Base-by-base conservation (phyloP, 2,329 filamentous ascomycete genomes). In the Talaromyces marneffei region DNA sequence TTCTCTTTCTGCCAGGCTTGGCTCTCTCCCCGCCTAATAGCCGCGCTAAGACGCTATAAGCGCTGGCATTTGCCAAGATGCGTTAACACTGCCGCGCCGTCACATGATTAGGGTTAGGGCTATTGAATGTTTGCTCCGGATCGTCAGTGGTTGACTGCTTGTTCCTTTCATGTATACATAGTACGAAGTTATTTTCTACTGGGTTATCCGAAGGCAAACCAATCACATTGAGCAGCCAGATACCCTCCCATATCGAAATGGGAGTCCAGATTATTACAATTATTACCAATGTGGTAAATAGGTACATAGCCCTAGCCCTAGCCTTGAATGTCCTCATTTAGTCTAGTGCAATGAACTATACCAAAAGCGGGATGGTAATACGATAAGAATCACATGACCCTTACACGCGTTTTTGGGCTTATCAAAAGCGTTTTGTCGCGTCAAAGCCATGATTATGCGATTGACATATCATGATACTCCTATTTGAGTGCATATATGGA, bases 21-120 rank as follows among this genome's bases (percentile, higher is more conserved):
- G 69, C 67, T 64, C 67, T 66, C 68, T 66, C 61, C 16, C 39
- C 39, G 39, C 35, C 29, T 52, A 14, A 33, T 48, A 58, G 39
- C 39, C 55, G 39, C 55, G 20, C 33, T 8, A 55, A 55, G 33
- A 55, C 52, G 35, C 54, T 3, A 9, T 48, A 58, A 50, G 55
- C 55, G 55, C 55, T 18, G n/a, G 5, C 9, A 5, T n/a, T n/a
- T 37, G 29, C 40, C 40, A 58, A 39, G 12, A 31, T 16, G n/a
- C 35, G 5, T 20, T 5, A 16, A 16, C 37, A 40, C 46, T 31
- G 9, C 4, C 4, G 29, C 16, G 14, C 16, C 3, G 3, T 33
- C 29, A 52, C 48, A 14, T 35, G 29, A 23, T 9, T n/a, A 48
- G 23, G 44, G 44, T 48, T 48, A 48, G 44, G 44, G 44, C 44